These are phyloP conservation scores for Xylariaceae sp. DNA, from an alignment of 2,329 filamentous ascomycete genomes.

Conservation along the genomic window DNA sequence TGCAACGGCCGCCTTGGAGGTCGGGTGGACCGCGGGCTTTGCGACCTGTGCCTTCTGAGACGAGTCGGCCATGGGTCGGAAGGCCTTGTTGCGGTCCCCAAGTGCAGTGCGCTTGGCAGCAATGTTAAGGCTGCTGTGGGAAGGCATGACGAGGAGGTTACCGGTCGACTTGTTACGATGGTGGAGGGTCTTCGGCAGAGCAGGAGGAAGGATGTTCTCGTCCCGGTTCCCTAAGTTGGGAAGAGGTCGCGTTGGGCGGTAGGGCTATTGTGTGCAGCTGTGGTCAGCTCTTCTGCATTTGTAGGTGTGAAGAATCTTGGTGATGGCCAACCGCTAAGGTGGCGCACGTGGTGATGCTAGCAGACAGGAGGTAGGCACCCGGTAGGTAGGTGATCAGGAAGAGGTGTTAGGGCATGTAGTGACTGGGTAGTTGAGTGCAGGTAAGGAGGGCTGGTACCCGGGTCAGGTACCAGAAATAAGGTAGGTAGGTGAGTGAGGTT, in stretches of 20 bases:
- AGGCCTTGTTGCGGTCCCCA: constrained; percentile 72
- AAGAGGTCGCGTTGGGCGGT: constrained; percentile 53
- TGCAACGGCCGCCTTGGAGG: constrained; percentile 15
- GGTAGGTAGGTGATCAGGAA: background rate
- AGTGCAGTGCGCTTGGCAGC: constrained; percentile 71
- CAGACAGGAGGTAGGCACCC: no score
- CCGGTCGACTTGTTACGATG: constrained; percentile 76
- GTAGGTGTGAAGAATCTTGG: no score
- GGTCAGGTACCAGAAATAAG: constrained; percentile 1
- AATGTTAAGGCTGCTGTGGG: constrained; percentile 51
- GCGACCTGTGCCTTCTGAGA: constrained; percentile 20
- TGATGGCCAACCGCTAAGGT: no score
- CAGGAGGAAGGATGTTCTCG: constrained; percentile 57
- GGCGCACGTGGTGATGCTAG: no score
- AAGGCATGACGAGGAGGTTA: constrained; percentile 44
- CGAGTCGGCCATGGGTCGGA: constrained; percentile 24
- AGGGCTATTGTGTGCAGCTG: no score
- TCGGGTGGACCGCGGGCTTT: constrained; percentile 19
- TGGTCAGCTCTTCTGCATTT: no score
- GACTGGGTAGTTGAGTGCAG: constrained; percentile 4
- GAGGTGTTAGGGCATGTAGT: no score
- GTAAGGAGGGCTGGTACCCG: background rate
- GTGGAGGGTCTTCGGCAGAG: constrained; percentile 59
- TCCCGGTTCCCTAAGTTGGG: constrained; percentile 56
- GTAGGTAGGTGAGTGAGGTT: no score